Evolutionary conservation across 768 basidiomycete species (phyloP), one percentile per base, ranked within the genome.

Genomic region (Panellus pusillus): DNA sequence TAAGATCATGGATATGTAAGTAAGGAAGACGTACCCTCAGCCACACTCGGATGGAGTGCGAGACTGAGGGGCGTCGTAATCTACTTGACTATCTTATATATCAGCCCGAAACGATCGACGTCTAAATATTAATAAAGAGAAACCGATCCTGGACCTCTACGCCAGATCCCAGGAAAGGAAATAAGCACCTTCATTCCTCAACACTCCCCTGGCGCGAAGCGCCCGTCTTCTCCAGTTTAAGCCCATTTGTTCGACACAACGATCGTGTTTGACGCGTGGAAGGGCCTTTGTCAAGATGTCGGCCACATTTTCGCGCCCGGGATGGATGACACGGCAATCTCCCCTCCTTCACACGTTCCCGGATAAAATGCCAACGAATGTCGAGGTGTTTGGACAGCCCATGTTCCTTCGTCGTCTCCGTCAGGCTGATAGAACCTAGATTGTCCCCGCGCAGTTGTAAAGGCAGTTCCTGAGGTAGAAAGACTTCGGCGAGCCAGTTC

Each of bases 281-380:
- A 71, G 53, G 1, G 56, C 49, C 60, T 71, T 72, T n/a, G 68
- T 72, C 28, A 72, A 51, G 9, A 65, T 48, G 51, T 72, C 70
- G 6, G 71, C 68, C 2, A 58, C 4, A 44, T 64, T 70, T 9
- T 63, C 48, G 4, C 32, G 47, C 8, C 67, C 67, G 9, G 60
- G 59, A 61, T 32, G 17, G 15, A 32, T 9, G 7, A 15, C 0
- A 61, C 35, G 2, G 7, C 40, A 20, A 61, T 45, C 5, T 47
- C 47, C 1, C 50, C 50, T 37, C 27, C 18, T 42, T 42, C 18
- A 61, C 57, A 18, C 14, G 50, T 50, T 57, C 55, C 35, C 57
- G 43, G 39, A 61, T 52, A 42, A 40, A 57, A 36, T 61, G 60
- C 31, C 50, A 42, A 2, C 47, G 43, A 13, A 54, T 58, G 40